Evolutionary conservation across 495 filamentous ascomycete genomes (phyloP).

Genomic region (Rusavskia elegans): DNA sequence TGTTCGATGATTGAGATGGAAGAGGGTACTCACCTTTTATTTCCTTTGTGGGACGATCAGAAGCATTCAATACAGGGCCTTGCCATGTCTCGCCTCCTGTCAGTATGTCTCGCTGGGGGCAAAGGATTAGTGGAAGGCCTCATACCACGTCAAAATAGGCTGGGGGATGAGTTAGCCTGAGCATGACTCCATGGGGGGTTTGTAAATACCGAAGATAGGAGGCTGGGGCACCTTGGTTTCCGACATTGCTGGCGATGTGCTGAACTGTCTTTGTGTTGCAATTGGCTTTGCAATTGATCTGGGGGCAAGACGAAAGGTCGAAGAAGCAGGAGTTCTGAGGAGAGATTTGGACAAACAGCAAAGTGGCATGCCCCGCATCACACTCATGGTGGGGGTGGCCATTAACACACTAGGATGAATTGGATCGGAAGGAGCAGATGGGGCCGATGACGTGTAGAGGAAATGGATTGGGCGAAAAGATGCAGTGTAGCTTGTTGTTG

Average conservation of each 20-base stretch:
- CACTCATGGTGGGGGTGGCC: constrained; percentile 17
- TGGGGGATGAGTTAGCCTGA: too few relatives aligned
- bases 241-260: not conserved
- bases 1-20: too few relatives aligned
- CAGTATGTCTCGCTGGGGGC: not conserved
- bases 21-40: not conserved
- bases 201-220: too few relatives aligned
- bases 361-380: constrained; percentile 25
- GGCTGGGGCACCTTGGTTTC: not conserved
- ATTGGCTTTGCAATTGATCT: not conserved
- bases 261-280: not conserved
- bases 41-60: not conserved
- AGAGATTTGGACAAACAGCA: constrained; percentile 7
- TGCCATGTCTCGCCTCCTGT: not conserved
- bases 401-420: not conserved
- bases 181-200: too few relatives aligned
- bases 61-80: not conserved
- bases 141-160: not conserved
- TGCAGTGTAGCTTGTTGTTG: not conserved
- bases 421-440: constrained; percentile 1
- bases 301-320: constrained; percentile 29
- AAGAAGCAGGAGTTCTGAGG: constrained; percentile 15
- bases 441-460: constrained; percentile 1
- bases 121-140: too few relatives aligned
- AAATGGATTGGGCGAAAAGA: not conserved